phyloP scores from a whole-genome alignment of 2,329 filamentous ascomycete genomes.

The Microdochium bolleyi region DNA sequence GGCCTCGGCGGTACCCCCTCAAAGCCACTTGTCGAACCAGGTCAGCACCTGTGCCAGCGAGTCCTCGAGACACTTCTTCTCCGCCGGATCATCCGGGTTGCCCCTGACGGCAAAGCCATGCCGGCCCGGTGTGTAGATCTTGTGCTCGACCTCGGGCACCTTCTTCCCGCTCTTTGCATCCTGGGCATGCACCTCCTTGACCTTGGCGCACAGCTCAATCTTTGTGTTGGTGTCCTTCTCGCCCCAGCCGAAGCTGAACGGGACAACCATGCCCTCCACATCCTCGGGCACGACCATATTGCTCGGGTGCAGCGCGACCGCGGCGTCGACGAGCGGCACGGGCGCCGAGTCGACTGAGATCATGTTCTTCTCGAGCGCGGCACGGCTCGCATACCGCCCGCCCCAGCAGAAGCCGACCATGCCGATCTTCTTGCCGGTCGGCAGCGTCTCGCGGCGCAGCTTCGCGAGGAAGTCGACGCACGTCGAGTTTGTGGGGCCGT shows the following conservation, averaged over 20 bases:
- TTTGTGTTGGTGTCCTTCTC: conserved; percentile 17
- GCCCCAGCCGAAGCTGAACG: conserved; percentile 22
- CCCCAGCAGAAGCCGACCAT: conserved; percentile 29
- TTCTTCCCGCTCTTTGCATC: conserved; percentile 11
- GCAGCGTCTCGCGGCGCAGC: conserved; percentile 18
- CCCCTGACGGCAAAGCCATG: conserved; percentile 27
- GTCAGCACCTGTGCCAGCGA: conserved; percentile 1
- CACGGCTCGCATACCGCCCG: conserved; percentile 22
- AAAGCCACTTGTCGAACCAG: conserved; percentile 2
- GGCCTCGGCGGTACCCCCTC: neutral
- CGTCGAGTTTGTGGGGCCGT: conserved; percentile 17
- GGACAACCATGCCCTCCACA: conserved; percentile 19
- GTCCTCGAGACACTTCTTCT: conserved; percentile 23
- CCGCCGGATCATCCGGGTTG: conserved; percentile 24
- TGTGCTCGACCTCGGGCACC: conserved; percentile 20
- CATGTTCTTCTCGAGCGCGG: conserved; percentile 18
- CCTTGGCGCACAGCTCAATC: conserved; percentile 17
- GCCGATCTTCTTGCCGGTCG: conserved; percentile 19
- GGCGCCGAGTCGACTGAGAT: conserved; percentile 23
- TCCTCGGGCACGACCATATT: conserved; percentile 24
- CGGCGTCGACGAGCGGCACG: conserved; percentile 25
- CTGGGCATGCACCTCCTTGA: conserved; percentile 18
- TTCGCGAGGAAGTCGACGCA: conserved; percentile 23
- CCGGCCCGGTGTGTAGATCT: conserved; percentile 21
- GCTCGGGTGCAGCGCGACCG: conserved; percentile 26